phyloP scores from a whole-genome alignment of 345 rosid genomes.

The Trapa bicornis region DNA sequence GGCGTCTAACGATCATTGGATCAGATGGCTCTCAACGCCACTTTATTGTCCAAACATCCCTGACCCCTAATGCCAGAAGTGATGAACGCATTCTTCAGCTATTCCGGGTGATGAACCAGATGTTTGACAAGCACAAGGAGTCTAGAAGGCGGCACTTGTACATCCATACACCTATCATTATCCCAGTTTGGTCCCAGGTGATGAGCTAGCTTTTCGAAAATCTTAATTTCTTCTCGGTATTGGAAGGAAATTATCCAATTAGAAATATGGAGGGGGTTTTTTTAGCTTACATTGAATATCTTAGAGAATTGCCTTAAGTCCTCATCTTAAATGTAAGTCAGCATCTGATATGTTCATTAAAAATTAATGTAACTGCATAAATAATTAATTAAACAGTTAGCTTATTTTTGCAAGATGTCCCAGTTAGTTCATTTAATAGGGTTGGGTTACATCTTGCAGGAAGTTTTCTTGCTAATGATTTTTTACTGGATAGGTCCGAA shows the following conservation, averaged over 20 bases:
- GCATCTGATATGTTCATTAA: not conserved
- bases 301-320: not conserved
- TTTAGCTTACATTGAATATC: not conserved
- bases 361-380: no score
- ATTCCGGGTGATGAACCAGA: conserved; percentile 97
- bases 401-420: not conserved
- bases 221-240: not conserved
- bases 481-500: conserved; percentile 54
- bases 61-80: conserved; percentile 98
- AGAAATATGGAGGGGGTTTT: not conserved
- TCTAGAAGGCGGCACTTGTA: conserved; percentile 78
- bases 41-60: conserved; percentile 94
- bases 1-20: conserved; percentile 88
- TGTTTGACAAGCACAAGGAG: conserved; percentile 98
- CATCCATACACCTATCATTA: conserved; percentile 92
- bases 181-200: conserved; percentile 99
- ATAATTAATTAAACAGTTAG: no score
- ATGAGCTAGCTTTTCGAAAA: conserved; percentile 3
- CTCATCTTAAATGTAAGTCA: not conserved
- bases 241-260: not conserved
- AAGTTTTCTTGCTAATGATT: not conserved
- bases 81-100: conserved; percentile 95
- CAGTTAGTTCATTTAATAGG: not conserved
- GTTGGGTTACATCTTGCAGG: not conserved
- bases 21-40: conserved; percentile 95